A percentile compares a stretch with the other conserved stretches of the same genome.
phyloP scores from a whole-genome alignment of 352 stramenopile species.

The Elongisporangium prolatum region DNA sequence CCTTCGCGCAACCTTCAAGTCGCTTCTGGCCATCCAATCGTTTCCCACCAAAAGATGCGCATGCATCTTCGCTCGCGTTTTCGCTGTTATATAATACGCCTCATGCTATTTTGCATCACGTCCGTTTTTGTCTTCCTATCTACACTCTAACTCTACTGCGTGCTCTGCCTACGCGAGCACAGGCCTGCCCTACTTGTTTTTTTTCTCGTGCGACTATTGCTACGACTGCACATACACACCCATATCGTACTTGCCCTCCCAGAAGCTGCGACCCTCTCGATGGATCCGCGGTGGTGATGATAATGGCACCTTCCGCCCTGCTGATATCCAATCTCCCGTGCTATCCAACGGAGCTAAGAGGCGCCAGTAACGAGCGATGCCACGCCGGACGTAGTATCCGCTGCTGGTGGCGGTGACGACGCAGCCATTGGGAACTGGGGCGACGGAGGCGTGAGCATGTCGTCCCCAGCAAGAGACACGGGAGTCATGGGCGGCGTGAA shows the following conservation, averaged over 20 bases:
- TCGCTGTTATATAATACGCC: not conserved
- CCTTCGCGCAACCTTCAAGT: not conserved
- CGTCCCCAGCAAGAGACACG: not conserved
- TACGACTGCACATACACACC: constrained; percentile 20
- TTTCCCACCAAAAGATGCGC: not conserved
- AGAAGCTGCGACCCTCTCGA: constrained; percentile 13
- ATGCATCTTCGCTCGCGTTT: not conserved
- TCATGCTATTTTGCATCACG: not conserved
- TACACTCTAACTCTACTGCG: not conserved
- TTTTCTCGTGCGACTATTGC: not conserved
- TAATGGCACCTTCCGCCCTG: constrained; percentile 6
- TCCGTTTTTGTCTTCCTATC: not conserved
- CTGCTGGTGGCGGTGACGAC: not conserved
- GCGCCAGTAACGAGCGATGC: not conserved
- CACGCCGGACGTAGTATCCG: not conserved
- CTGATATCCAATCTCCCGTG: constrained; percentile 7
- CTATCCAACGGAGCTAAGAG: not conserved
- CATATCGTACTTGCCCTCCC: constrained; percentile 33
- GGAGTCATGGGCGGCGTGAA: not conserved
- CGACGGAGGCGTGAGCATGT: not conserved
- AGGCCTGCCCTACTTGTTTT: not conserved
- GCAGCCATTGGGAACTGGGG: not conserved
- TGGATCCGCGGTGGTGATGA: constrained; percentile 11
- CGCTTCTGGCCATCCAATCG: not conserved
- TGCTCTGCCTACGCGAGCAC: not conserved